phyloP scores from a whole-genome alignment of 352 stramenopile species.

The Pythium chondricola region DNA sequence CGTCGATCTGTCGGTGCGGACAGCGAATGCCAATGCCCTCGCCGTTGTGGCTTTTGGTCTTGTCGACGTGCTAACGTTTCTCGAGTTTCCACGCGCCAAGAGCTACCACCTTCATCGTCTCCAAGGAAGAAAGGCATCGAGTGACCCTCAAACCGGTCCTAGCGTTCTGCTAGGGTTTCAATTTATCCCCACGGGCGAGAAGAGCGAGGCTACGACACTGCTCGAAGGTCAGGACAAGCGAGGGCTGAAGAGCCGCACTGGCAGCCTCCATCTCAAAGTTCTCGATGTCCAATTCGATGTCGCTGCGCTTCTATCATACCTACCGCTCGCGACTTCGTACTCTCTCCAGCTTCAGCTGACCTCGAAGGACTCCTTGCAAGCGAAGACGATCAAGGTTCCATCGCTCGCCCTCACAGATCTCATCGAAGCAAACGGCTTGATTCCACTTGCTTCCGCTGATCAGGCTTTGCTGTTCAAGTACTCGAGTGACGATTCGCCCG shows the following conservation, averaged over 20 bases:
- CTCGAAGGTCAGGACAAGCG: conserved; percentile 7
- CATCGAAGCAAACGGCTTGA: not conserved
- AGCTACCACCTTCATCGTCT: conserved; percentile 27
- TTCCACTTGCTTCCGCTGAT: not conserved
- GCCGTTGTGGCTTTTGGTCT: conserved; percentile 31
- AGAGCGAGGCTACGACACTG: conserved; percentile 6
- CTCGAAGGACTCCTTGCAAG: not conserved
- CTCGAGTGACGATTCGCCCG: not conserved
- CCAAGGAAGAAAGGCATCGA: conserved; percentile 2
- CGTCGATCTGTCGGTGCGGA: conserved; percentile 33
- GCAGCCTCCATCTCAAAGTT: conserved; percentile 32
- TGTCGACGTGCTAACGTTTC: conserved; percentile 28
- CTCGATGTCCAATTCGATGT: conserved; percentile 19
- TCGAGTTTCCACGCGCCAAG: conserved; percentile 24
- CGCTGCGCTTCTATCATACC: conserved; percentile 7
- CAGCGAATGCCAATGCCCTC: conserved; percentile 25
- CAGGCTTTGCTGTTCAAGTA: conserved; percentile 8
- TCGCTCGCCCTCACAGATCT: conserved; percentile 10
- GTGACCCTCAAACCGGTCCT: not conserved
- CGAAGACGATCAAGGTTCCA: conserved; percentile 11
- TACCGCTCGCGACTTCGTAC: conserved; percentile 2
- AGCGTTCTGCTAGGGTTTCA: conserved; percentile 34
- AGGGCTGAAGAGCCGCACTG: not conserved
- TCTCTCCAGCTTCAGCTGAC: conserved; percentile 1
- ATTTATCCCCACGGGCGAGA: conserved; percentile 25